Evolutionary conservation across 495 filamentous ascomycete species (phyloP).

Genomic region (Tuber brumale): DNA sequence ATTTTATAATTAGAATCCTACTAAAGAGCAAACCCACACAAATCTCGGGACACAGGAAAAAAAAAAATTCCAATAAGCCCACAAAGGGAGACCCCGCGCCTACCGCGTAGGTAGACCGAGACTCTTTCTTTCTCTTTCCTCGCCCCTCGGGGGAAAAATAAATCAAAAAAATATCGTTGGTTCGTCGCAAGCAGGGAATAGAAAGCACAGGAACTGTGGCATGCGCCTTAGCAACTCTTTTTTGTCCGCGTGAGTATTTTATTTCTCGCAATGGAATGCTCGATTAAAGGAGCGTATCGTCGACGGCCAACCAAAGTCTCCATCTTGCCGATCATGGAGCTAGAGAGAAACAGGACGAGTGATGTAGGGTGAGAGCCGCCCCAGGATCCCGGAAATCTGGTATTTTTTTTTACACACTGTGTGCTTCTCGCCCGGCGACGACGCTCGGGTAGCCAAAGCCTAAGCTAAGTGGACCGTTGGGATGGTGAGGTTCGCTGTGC

Average conservation of each 20-base stretch:
- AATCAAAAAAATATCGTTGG: conserved; percentile 4
- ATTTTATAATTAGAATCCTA: not conserved
- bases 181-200: not conserved
- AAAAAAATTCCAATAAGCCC: not conserved
- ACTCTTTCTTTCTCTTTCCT: not conserved
- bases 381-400: not conserved
- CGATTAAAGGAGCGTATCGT: not conserved
- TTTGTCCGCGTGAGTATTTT: not conserved
- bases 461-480: not conserved
- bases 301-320: not conserved
- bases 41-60: not conserved
- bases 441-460: not conserved
- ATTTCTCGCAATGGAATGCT: not conserved
- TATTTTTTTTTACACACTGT: not conserved
- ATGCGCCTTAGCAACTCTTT: not conserved
- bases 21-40: not conserved
- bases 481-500: not conserved
- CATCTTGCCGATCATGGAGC: not conserved
- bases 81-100: not conserved
- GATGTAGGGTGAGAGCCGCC: conserved; percentile 1
- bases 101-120: not conserved
- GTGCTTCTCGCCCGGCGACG: not conserved
- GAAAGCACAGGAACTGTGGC: not conserved
- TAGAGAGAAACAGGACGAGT: not conserved
- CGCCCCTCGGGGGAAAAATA: not conserved